Evolutionary conservation across 2,329 filamentous ascomycete genomes (phyloP).

Genomic region (Hypoxylon sp.): DNA sequence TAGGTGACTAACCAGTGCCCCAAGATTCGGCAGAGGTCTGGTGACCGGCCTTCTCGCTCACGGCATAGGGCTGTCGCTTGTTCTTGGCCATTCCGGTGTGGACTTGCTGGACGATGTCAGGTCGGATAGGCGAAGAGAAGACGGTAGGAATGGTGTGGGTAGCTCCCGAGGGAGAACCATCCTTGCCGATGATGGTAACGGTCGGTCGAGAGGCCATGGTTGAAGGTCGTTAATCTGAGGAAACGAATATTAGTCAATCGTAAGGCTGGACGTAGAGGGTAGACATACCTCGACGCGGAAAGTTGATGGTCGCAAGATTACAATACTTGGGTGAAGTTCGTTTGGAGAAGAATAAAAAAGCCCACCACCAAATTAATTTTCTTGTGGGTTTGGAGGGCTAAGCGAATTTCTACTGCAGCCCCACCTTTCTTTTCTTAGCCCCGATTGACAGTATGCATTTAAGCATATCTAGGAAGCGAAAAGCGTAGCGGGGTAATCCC

Average conservation of each 20-base stretch:
- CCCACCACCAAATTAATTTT: conserved; percentile 43
- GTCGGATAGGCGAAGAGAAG: conserved; percentile 96
- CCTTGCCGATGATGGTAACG: conserved; percentile 95
- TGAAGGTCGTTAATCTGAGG: conserved; percentile 48
- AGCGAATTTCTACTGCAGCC: conserved; percentile 29
- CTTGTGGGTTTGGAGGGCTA: conserved; percentile 45
- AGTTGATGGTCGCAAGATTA: conserved; percentile 38
- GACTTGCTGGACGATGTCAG: conserved; percentile 98
- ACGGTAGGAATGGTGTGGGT: conserved; percentile 94
- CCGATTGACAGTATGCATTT: conserved; percentile 14
- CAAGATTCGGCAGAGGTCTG: conserved; percentile 99
- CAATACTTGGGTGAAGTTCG: conserved; percentile 28
- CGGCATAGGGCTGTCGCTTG: conserved; percentile 98
- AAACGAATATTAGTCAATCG: conserved; percentile 32
- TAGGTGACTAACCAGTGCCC: conserved; percentile 86
- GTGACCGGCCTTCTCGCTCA: conserved; percentile 99
- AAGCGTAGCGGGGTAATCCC: too few relatives aligned
- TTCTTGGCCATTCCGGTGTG: conserved; percentile 99
- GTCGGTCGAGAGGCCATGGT: conserved; percentile 97
- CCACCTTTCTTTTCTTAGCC: conserved; percentile 14
- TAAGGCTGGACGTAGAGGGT: background rate
- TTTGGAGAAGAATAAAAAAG: conserved; percentile 25
- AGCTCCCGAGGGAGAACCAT: conserved; percentile 89
- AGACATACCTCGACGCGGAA: conserved; percentile 43
- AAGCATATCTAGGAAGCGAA: conserved; percentile 3